Evolutionary conservation across 306 rosid genomes (phyloP).

Genomic region (Cicer yamashitae): DNA sequence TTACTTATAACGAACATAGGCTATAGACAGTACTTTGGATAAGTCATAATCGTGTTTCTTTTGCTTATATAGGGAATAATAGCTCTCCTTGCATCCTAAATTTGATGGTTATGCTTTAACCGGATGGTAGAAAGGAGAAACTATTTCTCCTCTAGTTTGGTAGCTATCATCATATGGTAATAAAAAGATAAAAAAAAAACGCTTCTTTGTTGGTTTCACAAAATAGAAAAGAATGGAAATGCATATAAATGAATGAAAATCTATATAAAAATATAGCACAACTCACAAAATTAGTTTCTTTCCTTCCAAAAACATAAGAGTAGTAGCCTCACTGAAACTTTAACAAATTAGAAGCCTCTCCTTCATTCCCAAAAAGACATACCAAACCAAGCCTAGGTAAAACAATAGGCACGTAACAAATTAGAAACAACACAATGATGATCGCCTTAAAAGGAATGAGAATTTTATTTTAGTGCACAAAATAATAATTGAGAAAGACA

Average conservation of each 20-base stretch:
- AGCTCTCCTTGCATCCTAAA: not conserved
- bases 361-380: slow-evolving; percentile 15
- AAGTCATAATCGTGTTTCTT: not conserved
- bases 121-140: not conserved
- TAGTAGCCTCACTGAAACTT: not conserved
- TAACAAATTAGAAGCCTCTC: too few relatives aligned
- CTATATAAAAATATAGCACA: not conserved
- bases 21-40: not conserved
- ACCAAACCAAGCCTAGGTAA: not conserved
- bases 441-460: not conserved
- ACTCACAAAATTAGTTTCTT: not conserved
- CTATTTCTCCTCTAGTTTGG: not conserved
- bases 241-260: not conserved
- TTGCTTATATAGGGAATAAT: not conserved
- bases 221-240: not conserved
- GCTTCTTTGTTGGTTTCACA: not conserved
- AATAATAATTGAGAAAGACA: slow-evolving; percentile 11
- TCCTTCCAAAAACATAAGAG: slow-evolving; percentile 1
- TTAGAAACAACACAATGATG: slow-evolving; percentile 4
- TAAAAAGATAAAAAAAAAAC: not conserved
- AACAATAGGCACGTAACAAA: slow-evolving; percentile 6
- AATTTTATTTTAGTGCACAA: not conserved
- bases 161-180: not conserved
- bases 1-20: not conserved
- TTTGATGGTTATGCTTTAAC: slow-evolving; percentile 16